phyloP scores from a whole-genome alignment of 306 rosid species.

The Leucaena leucocephala region DNA sequence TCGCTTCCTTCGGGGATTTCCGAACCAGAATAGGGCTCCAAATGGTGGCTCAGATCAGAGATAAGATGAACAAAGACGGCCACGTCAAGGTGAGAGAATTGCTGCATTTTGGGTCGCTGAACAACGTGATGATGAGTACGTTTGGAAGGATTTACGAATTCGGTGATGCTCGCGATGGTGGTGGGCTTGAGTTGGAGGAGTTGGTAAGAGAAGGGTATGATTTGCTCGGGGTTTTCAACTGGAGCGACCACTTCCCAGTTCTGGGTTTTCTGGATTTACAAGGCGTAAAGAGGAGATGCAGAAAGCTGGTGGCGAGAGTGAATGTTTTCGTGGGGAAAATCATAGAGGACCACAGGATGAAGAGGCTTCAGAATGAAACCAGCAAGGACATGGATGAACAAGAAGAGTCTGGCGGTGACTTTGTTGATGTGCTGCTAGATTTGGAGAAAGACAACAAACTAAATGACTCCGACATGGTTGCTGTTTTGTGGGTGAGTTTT shows the following conservation, averaged over 20 bases:
- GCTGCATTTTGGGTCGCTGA: conserved; percentile 63
- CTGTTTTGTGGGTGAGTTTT: conserved; percentile 72
- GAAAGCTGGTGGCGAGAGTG: conserved; percentile 49
- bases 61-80: conserved; percentile 45
- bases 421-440: conserved; percentile 75
- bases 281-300: conserved; percentile 69
- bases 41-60: conserved; percentile 48
- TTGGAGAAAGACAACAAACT: conserved; percentile 61
- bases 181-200: conserved; percentile 53
- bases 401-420: conserved; percentile 53
- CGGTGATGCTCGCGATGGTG: conserved; percentile 32
- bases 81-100: conserved; percentile 55
- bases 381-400: conserved; percentile 24
- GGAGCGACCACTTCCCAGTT: conserved; percentile 77
- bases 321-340: conserved; percentile 68
- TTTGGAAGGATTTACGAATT: conserved; percentile 71
- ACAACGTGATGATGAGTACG: conserved; percentile 69
- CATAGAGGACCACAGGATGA: conserved; percentile 58
- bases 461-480: conserved; percentile 72
- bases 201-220: conserved; percentile 75
- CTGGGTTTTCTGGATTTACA: conserved; percentile 67
- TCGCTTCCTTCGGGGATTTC: conserved; percentile 41
- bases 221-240: conserved; percentile 68
- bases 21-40: conserved; percentile 37
- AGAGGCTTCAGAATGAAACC: conserved; percentile 25